These are phyloP conservation scores for Coprinellus micaceus DNA, from an alignment of 768 basidiomycete genomes.

Conservation along the genomic window DNA sequence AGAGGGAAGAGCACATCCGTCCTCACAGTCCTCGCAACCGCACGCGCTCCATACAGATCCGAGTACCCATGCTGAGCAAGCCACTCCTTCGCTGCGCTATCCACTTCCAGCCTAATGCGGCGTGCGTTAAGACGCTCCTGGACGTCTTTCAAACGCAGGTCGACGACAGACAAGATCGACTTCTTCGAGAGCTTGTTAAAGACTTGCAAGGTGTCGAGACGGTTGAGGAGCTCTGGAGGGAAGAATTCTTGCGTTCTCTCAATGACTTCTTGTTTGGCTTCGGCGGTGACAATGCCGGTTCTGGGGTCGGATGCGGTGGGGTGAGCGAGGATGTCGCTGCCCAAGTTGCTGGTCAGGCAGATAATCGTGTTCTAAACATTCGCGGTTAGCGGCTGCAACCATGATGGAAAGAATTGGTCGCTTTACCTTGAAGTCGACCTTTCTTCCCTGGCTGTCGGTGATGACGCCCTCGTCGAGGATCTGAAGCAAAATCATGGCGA, in stretches of 20 bases:
- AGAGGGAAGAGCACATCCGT: constrained; percentile 80
- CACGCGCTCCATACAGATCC: constrained; percentile 80
- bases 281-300: constrained; percentile 57
- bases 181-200: constrained; percentile 84
- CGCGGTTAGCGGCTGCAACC: background rate
- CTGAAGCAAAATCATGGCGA: constrained; percentile 86
- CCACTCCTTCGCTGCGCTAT: constrained; percentile 58
- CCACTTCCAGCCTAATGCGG: constrained; percentile 70
- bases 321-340: constrained; percentile 74
- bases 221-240: constrained; percentile 87
- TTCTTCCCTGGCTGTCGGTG: constrained; percentile 89
- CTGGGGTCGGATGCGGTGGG: constrained; percentile 54
- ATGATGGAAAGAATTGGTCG: background rate
- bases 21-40: constrained; percentile 82
- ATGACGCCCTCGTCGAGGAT: constrained; percentile 87
- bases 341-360: constrained; percentile 86
- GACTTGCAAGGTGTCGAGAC: constrained; percentile 81
- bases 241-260: constrained; percentile 76
- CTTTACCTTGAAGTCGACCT: constrained; percentile 81
- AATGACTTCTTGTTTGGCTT: constrained; percentile 65
- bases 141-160: constrained; percentile 72
- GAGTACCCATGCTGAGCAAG: constrained; percentile 78
- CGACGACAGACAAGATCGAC: constrained; percentile 77
- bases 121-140: constrained; percentile 58
- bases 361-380: constrained; percentile 77